These are phyloP conservation scores for Pseudogymnoascus sp. DNA, from an alignment of 2,329 filamentous ascomycete genomes.

Conservation along the genomic window DNA sequence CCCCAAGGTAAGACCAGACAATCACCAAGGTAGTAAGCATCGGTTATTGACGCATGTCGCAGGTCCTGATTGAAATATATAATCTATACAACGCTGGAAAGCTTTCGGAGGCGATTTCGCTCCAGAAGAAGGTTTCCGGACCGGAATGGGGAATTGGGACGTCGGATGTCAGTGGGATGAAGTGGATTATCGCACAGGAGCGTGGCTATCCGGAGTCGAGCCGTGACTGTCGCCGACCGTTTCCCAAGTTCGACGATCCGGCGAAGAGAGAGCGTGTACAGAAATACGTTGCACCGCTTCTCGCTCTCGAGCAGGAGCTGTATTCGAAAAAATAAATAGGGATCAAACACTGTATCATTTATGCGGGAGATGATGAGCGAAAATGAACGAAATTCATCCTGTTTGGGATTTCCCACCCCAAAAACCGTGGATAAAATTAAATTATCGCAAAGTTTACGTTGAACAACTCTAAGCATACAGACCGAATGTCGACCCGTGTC, in stretches of 20 bases:
- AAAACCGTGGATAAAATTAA: conserved; percentile 19
- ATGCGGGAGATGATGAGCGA: background rate
- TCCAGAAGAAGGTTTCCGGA: conserved; percentile 43
- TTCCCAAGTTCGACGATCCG: conserved; percentile 39
- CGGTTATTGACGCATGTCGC: conserved; percentile 29
- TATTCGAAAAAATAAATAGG: background rate
- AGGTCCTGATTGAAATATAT: conserved; percentile 40
- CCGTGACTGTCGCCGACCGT: conserved; percentile 45
- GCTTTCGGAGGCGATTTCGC: conserved; percentile 37
- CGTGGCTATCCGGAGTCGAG: conserved; percentile 43
- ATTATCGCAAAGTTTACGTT: conserved; percentile 47
- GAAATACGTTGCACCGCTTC: conserved; percentile 7
- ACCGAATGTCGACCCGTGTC: conserved; percentile 31
- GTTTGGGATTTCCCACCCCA: background rate
- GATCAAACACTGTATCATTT: background rate
- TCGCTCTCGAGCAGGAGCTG: background rate
- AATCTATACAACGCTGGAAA: conserved; percentile 41
- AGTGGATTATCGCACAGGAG: conserved; percentile 49
- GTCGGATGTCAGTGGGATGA: conserved; percentile 52
- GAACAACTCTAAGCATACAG: conserved; percentile 35
- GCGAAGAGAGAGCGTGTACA: conserved; percentile 28
- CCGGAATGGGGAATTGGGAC: conserved; percentile 50
- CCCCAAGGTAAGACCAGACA: conserved; percentile 56
- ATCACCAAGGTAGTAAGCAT: conserved; percentile 38
- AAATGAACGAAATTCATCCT: background rate